Evolutionary conservation across 2,329 filamentous ascomycete genomes (phyloP).

Genomic region (Epicoccum sorghinum): DNA sequence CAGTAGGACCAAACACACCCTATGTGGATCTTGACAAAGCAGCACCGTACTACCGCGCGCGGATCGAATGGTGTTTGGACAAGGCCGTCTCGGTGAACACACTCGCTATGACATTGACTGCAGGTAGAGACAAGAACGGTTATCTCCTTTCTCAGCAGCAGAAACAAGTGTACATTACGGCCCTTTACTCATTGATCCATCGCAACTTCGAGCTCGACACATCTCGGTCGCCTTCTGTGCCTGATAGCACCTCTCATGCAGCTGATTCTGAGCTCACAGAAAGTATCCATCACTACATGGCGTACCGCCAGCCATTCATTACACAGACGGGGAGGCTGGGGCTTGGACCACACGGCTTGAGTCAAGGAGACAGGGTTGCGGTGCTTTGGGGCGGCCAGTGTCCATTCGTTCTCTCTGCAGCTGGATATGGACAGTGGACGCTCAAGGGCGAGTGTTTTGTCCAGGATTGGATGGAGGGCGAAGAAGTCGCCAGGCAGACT

Average conservation of each 20-base stretch:
- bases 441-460: conserved; percentile 19
- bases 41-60: background rate
- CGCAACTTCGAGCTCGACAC: background rate
- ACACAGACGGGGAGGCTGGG: conserved; percentile 19
- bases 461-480: background rate
- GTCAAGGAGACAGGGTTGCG: conserved; percentile 19
- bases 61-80: conserved; percentile 14
- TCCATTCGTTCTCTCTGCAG: conserved; percentile 15
- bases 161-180: background rate
- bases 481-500: background rate
- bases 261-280: background rate
- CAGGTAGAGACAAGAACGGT: conserved; percentile 3
- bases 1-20: background rate
- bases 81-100: background rate
- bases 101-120: conserved; percentile 17
- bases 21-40: background rate
- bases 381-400: conserved; percentile 27
- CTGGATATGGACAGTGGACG: background rate
- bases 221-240: too few relatives aligned
- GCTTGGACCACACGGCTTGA: conserved; percentile 12
- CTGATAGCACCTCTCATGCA: too few relatives aligned
- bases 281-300: conserved; percentile 13
- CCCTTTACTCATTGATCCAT: too few relatives aligned
- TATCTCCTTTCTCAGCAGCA: background rate
- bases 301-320: conserved; percentile 19